phyloP scores from a whole-genome alignment of 2,329 filamentous ascomycete genomes.

The Diplocarpon rosae region DNA sequence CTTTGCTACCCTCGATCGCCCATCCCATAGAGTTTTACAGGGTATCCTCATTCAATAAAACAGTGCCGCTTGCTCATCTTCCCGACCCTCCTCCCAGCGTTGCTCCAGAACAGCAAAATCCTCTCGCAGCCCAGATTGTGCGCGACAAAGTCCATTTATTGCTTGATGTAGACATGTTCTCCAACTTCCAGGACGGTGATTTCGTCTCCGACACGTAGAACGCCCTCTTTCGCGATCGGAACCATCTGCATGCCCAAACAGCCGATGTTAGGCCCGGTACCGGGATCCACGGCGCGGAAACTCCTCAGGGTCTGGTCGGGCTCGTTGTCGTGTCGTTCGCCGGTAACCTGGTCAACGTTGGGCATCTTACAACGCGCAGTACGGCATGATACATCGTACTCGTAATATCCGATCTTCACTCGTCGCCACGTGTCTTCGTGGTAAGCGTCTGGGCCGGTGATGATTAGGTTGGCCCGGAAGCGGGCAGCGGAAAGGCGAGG shows the following conservation, averaged over 20 bases:
- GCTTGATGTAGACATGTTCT: conserved; percentile 6
- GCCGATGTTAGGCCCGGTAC: conserved; percentile 39
- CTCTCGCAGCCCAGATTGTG: neutral
- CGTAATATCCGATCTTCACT: conserved; percentile 40
- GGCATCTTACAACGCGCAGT: conserved; percentile 61
- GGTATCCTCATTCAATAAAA: too few species aligned
- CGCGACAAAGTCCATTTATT: conserved; percentile 3
- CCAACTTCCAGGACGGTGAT: conserved; percentile 7
- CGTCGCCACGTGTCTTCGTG: conserved; percentile 61
- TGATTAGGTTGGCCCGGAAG: conserved; percentile 63
- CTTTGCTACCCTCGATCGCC: too few species aligned
- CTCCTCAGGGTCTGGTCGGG: conserved; percentile 47
- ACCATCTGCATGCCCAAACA: conserved; percentile 58
- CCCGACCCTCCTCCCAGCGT: too few species aligned
- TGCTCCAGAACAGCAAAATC: too few species aligned
- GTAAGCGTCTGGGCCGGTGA: conserved; percentile 52
- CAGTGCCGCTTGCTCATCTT: too few species aligned
- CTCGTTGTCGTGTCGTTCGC: conserved; percentile 33
- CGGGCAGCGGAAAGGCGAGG: conserved; percentile 47
- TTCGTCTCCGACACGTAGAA: conserved; percentile 45
- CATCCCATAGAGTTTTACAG: too few species aligned
- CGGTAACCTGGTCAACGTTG: conserved; percentile 49
- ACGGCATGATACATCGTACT: conserved; percentile 51
- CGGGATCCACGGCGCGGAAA: conserved; percentile 48
- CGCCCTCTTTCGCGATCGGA: conserved; percentile 37